A percentile compares a stretch with the other conserved stretches of the same genome.
These are phyloP conservation scores for Sideroxylon spinosum DNA, from an alignment of 179 eudicot species.

Conservation along the genomic window DNA sequence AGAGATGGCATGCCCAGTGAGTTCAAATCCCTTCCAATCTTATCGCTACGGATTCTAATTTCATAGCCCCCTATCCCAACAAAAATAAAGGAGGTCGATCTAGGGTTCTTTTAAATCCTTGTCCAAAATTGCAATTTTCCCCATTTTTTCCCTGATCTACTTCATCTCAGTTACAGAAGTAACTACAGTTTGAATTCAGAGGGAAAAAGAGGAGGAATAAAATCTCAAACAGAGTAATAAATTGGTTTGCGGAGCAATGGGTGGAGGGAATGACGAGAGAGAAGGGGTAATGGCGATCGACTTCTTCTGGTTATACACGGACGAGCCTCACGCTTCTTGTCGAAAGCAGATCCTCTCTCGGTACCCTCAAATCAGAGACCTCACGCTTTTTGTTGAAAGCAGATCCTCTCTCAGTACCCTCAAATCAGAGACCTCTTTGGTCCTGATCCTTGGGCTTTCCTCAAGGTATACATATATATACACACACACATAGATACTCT, in stretches of 20 bases:
- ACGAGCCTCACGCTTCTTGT: conserved; percentile 91
- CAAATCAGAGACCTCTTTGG: conserved; percentile 84
- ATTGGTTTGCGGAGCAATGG: conserved; percentile 13
- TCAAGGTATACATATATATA: conserved; percentile 41
- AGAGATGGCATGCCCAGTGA: too few relatives aligned
- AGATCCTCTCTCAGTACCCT: conserved; percentile 88
- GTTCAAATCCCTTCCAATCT: not conserved
- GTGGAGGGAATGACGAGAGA: conserved; percentile 22
- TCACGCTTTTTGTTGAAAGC: conserved; percentile 61
- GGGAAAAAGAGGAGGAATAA: not conserved
- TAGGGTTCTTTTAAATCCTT: not conserved
- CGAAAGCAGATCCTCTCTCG: conserved; percentile 77
- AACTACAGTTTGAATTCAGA: not conserved
- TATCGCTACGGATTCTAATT: not conserved
- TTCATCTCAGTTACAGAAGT: not conserved
- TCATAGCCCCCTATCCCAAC: not conserved
- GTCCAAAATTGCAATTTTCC: not conserved
- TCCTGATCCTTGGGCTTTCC: conserved; percentile 78
- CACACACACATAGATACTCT: not conserved
- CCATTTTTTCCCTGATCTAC: not conserved
- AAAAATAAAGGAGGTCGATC: not conserved
- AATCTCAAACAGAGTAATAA: not conserved
- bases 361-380: conserved; percentile 78
- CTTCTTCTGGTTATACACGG: conserved; percentile 91
- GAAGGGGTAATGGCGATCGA: conserved; percentile 67